A percentile compares a stretch with the other conserved stretches of the same genome.
Conservation (phyloP, 768 basidiomycete genomes). For the Suillus cothurnatus region DNA sequence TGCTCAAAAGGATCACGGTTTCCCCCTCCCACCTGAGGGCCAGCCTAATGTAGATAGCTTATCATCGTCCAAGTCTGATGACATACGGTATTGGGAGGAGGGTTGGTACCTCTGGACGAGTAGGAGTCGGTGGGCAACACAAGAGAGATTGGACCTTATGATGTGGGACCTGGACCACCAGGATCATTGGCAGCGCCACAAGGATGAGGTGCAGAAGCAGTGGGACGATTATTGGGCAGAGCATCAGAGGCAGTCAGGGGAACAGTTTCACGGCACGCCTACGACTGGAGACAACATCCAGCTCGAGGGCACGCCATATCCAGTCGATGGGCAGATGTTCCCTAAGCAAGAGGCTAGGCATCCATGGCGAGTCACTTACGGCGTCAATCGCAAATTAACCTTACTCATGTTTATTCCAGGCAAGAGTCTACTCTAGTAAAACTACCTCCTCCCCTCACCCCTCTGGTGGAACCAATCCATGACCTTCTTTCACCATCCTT, state of each 20-base stretch:
- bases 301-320: conserved; percentile 46
- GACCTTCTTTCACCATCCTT: conserved; percentile 60
- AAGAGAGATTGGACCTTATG: conserved; percentile 64
- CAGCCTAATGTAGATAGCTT: conserved; percentile 41
- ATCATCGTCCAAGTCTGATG: conserved; percentile 26
- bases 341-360: conserved; percentile 20
- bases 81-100: conserved; percentile 66
- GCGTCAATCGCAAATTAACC: not conserved
- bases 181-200: conserved; percentile 40
- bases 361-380: conserved; percentile 39
- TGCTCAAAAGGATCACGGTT: conserved; percentile 50
- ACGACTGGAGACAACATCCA: conserved; percentile 21
- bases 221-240: conserved; percentile 48
- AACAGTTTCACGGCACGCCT: conserved; percentile 16
- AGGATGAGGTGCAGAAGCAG: conserved; percentile 52
- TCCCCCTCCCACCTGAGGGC: conserved; percentile 69
- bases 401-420: conserved; percentile 31
- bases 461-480: conserved; percentile 52
- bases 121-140: conserved; percentile 50
- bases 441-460: conserved; percentile 57
- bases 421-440: conserved; percentile 56
- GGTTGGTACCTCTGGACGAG: conserved; percentile 79
- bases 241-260: conserved; percentile 20
- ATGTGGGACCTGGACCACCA: conserved; percentile 55
- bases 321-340: conserved; percentile 28